A percentile compares a stretch with the other conserved stretches of the same genome.
These are phyloP conservation scores for Ustilago lituana DNA, from an alignment of 1,284 basidiomycete species.

Conservation along the genomic window DNA sequence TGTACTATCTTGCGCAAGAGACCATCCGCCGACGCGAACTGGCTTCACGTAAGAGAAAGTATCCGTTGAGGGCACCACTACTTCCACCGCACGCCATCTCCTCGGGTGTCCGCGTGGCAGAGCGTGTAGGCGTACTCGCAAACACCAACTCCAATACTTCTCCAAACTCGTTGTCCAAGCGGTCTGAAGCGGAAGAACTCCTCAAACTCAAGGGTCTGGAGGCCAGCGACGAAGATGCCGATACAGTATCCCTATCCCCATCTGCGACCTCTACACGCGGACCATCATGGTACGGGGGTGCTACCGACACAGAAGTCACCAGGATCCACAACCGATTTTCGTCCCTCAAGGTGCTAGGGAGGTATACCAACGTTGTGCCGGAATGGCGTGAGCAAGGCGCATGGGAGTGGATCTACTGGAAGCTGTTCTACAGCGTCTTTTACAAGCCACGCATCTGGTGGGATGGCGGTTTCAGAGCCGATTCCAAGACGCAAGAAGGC, in stretches of 20 bases:
- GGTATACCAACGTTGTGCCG: slow-evolving; percentile 69
- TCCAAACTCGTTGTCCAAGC: background rate
- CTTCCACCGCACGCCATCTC: slow-evolving; percentile 43
- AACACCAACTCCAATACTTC: slow-evolving; percentile 15
- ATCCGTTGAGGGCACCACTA: slow-evolving; percentile 36
- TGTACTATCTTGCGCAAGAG: slow-evolving; percentile 59
- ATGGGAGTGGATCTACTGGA: slow-evolving; percentile 61
- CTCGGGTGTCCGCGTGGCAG: slow-evolving; percentile 30
- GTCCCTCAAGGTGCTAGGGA: slow-evolving; percentile 49
- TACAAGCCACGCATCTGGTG: slow-evolving; percentile 55
- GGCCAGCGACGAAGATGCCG: slow-evolving; percentile 3
- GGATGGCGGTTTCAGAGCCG: slow-evolving; percentile 61
- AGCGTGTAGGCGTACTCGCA: slow-evolving; percentile 35
- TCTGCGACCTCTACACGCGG: slow-evolving; percentile 9
- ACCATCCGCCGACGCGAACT: slow-evolving; percentile 36
- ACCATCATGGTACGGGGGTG: slow-evolving; percentile 51
- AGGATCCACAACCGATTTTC: slow-evolving; percentile 67
- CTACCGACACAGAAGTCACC: slow-evolving; percentile 63
- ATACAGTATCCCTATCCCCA: slow-evolving; percentile 2
- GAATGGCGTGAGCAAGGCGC: slow-evolving; percentile 72
- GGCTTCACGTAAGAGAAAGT: slow-evolving; percentile 27
- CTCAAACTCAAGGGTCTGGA: slow-evolving; percentile 18
- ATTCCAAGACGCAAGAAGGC: slow-evolving; percentile 39
- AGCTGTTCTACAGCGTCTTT: slow-evolving; percentile 45
- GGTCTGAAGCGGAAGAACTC: slow-evolving; percentile 8